A percentile compares a stretch with the other conserved stretches of the same genome.
Conservation (phyloP, 176 grass and related monocot species). For the Eremochloa ophiuroides region DNA sequence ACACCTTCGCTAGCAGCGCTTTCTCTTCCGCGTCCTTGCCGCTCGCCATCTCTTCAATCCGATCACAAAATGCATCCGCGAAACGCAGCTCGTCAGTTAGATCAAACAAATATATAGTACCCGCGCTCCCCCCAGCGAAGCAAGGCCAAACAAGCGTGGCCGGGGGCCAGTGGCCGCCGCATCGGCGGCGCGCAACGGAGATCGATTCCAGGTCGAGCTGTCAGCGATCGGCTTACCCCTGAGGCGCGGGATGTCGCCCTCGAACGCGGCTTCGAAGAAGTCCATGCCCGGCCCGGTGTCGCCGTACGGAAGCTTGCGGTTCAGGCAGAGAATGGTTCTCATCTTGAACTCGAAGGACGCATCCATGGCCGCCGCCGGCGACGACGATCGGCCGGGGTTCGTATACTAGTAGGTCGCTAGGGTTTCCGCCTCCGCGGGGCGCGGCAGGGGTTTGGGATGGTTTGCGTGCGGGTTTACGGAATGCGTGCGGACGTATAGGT, state of each 20-base stretch:
- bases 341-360: conserved; percentile 1
- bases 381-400: neutral
- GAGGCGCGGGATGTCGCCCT: conserved; percentile 23
- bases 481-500: neutral
- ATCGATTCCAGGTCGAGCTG: no score
- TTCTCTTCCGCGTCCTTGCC: conserved; percentile 23
- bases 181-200: neutral
- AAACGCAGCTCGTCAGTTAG: neutral
- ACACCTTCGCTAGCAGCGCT: conserved; percentile 15
- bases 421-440: neutral
- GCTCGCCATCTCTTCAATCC: conserved; percentile 27
- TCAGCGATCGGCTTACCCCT: conserved; percentile 11
- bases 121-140: neutral
- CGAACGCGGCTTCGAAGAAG: conserved; percentile 36
- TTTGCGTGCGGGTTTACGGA: neutral
- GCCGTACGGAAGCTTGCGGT: conserved; percentile 9
- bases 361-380: conserved; percentile 2
- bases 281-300: neutral
- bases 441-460: neutral
- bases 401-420: neutral
- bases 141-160: neutral
- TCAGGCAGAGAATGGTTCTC: neutral
- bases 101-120: neutral
- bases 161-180: neutral
- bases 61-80: neutral